These are phyloP conservation scores for Sordaria brevicollis DNA, from an alignment of 495 filamentous ascomycete genomes.

Conservation along the genomic window DNA sequence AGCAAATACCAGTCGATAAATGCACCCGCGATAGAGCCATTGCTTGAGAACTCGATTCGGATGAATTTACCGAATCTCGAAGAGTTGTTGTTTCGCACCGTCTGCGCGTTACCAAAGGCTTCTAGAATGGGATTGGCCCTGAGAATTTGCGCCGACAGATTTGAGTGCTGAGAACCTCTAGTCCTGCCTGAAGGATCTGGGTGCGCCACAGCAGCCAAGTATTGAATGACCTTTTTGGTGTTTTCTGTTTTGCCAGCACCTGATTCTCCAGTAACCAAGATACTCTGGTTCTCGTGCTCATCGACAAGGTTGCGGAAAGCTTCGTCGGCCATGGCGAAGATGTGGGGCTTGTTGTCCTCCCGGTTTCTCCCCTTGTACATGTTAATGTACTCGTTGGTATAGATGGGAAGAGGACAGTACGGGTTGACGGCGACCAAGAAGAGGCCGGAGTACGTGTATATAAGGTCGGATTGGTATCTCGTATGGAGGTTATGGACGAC, in stretches of 20 bases:
- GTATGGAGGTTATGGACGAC: constrained; percentile 95
- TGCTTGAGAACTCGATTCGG: constrained; percentile 84
- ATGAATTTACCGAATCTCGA: constrained; percentile 99
- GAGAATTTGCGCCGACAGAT: constrained; percentile 93
- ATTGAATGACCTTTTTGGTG: constrained; percentile 99
- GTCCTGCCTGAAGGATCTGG: constrained; percentile 60
- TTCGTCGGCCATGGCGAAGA: constrained; percentile 97
- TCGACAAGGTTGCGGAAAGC: constrained; percentile 94
- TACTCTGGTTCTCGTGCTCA: constrained; percentile 93
- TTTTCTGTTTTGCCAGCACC: constrained; percentile 99
- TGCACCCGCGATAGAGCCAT: constrained; percentile 87
- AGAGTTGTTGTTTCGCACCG: constrained; percentile 95
- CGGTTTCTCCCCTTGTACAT: constrained; percentile 86
- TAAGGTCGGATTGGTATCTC: constrained; percentile 88
- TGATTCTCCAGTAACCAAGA: constrained; percentile 96
- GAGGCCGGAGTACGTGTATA: constrained; percentile 97
- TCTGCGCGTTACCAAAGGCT: constrained; percentile 97
- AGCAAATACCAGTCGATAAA: constrained; percentile 98
- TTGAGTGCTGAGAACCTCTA: constrained; percentile 60
- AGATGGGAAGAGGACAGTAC: constrained; percentile 89
- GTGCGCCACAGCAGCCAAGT: constrained; percentile 86
- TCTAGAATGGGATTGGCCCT: constrained; percentile 96
- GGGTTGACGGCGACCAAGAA: constrained; percentile 98
- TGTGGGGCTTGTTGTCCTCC: constrained; percentile 94
- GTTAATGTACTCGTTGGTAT: constrained; percentile 91